These are phyloP conservation scores for Solanum appendiculatum DNA, from an alignment of 257 asterid genomes.

Conservation along the genomic window DNA sequence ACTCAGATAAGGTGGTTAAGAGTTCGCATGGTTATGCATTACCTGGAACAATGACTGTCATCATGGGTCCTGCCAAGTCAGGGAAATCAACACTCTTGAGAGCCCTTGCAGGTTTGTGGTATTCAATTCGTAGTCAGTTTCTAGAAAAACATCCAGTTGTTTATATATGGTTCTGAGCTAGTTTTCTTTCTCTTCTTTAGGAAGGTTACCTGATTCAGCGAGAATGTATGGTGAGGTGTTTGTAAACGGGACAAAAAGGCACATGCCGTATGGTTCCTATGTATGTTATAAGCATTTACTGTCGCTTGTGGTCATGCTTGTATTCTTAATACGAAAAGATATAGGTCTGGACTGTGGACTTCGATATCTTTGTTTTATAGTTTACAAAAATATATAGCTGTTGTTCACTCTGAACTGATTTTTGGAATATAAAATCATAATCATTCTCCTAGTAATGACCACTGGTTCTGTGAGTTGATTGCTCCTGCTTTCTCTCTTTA, in stretches of 20 bases:
- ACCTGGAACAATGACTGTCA: slow-evolving; percentile 96
- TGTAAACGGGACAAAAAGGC: slow-evolving; percentile 65
- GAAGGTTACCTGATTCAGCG: slow-evolving; percentile 76
- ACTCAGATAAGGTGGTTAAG: slow-evolving; percentile 86
- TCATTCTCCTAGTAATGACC: not conserved
- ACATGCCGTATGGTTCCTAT: slow-evolving; percentile 75
- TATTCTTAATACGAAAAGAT: not conserved
- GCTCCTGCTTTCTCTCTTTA: not conserved
- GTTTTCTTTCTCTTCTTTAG: slow-evolving; percentile 30
- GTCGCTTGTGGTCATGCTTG: not conserved
- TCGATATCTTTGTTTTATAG: not conserved
- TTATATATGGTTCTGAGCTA: not conserved
- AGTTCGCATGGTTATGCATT: slow-evolving; percentile 89
- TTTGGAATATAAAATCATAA: not conserved
- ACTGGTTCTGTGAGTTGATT: not conserved
- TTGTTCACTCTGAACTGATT: not conserved
- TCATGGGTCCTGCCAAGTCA: slow-evolving; percentile 98
- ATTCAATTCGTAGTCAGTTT: not conserved
- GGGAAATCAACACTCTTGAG: slow-evolving; percentile 95
- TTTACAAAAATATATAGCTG: not conserved
- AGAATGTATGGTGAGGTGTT: slow-evolving; percentile 81
- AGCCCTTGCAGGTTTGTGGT: slow-evolving; percentile 77
- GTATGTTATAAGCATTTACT: slow-evolving; percentile 34
- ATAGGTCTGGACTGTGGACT: not conserved
- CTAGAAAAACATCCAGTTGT: not conserved